Evolutionary conservation across 257 asterid genomes (phyloP).

Genomic region (Lycium ferocissimum): DNA sequence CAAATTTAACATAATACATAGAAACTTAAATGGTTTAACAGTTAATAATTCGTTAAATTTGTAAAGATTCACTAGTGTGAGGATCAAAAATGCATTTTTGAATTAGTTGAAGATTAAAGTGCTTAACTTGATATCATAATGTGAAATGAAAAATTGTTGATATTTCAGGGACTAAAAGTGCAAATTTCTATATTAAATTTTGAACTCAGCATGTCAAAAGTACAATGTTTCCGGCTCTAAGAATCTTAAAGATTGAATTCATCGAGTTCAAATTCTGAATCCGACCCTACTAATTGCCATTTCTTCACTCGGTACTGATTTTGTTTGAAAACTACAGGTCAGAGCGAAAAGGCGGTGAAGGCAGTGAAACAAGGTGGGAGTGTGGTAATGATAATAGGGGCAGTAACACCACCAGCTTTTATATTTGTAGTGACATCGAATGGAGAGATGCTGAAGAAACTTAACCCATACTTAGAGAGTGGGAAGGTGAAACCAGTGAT

Average conservation of each 20-base stretch:
- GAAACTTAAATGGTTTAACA: too few species aligned
- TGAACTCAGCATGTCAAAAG: too few species aligned
- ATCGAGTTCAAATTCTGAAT: background rate
- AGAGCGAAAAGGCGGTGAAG: conserved; percentile 81
- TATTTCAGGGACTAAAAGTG: too few species aligned
- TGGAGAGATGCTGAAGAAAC: conserved; percentile 66
- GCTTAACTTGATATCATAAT: too few species aligned
- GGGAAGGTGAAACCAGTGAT: conserved; percentile 75
- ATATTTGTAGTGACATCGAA: conserved; percentile 81
- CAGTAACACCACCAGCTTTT: conserved; percentile 83
- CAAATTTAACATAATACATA: too few species aligned
- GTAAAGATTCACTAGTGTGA: too few species aligned
- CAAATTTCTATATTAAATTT: too few species aligned
- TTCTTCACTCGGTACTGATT: background rate
- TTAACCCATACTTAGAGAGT: conserved; percentile 72
- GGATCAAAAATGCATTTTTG: too few species aligned
- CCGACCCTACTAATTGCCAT: background rate
- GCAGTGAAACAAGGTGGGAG: conserved; percentile 88
- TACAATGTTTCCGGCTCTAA: background rate
- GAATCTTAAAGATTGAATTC: background rate
- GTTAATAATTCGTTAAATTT: too few species aligned
- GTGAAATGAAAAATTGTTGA: too few species aligned
- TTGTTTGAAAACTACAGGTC: conserved; percentile 58
- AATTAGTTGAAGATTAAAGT: too few species aligned
- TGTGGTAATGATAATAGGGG: conserved; percentile 76